Base-by-base conservation (phyloP, 495 filamentous ascomycete genomes). In the Talaromyces borbonicus region DNA sequence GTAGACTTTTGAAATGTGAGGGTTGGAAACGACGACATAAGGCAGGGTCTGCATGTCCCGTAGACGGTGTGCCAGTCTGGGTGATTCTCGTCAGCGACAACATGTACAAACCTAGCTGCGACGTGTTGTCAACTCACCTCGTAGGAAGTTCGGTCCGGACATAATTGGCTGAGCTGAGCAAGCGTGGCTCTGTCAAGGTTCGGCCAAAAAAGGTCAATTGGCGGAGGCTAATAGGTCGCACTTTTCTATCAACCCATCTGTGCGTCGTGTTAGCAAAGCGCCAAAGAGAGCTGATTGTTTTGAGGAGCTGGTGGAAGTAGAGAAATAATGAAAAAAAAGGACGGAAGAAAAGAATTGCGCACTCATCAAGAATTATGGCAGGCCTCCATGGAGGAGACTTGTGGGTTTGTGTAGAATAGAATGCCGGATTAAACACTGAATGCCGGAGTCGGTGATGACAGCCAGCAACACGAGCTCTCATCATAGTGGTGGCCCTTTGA, bases 31-130 rank as follows among this genome's bases (percentile, higher is more conserved):
- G 25, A 96, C 90, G 9, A 93, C 87, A 56, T 95, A 99, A 15
- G 92, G 92, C 33, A 99, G 69, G 46, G 84, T 89, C 66, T 99
- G 93, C 74, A 99, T 97, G 57, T 99, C 90, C 36, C 93, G 86
- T 42, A 99, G 82, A 12, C 92, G 84, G 56, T 99, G 93, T 20
- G 90, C 85, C 47, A 95, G 74, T 48, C 89, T 89, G 33, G 3
- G n/a, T 40, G 12, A 22, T 39, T n/a, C 15, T 37, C 8, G 32
- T 52, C 47, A 43, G 26, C 30, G 3, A 47, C 26, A 12, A 30
- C 9, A 39, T 8, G 12, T 33, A 4, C 16, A 32, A 23, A 18
- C 25, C 27, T 49, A 16, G 8, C 16, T 18, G 8, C 19, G 5
- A 20, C 4, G 19, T 36, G 23, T 27, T 22, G n/a, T 30, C 5